Percentiles rank a stretch among this genome's conserved stretches.
Conservation (phyloP, 441 rosid genomes). For the Pelargonium fulgidum region DNA sequence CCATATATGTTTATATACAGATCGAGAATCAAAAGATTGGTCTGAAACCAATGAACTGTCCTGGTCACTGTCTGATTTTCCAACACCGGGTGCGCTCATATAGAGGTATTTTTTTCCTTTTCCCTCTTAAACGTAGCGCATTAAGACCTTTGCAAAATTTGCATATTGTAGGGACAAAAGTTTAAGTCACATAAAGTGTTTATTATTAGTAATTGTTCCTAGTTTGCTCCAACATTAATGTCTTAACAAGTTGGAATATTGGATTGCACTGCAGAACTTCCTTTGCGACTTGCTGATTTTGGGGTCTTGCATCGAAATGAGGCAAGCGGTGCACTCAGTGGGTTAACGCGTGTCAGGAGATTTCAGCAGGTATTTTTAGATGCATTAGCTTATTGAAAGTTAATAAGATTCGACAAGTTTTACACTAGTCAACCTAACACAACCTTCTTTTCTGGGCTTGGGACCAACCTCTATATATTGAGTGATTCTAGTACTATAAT, state of each 20-base stretch:
- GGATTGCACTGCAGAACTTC: conserved; percentile 59
- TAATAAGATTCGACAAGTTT: too few relatives aligned
- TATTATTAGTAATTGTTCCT: background rate
- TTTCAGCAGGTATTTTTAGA: conserved; percentile 76
- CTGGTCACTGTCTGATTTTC: conserved; percentile 96
- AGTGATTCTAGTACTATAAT: too few relatives aligned
- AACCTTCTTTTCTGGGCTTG: too few relatives aligned
- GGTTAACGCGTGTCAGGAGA: conserved; percentile 95
- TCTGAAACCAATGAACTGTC: conserved; percentile 97
- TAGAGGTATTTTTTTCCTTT: conserved; percentile 41
- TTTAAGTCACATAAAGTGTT: too few relatives aligned
- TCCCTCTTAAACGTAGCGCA: background rate
- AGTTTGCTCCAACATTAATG: background rate
- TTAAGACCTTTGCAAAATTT: background rate
- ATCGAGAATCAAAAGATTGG: conserved; percentile 94
- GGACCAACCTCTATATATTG: too few relatives aligned
- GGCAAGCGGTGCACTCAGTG: conserved; percentile 98
- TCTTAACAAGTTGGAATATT: background rate
- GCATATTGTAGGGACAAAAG: too few relatives aligned
- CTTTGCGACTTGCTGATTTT: conserved; percentile 88
- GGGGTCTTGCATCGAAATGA: conserved; percentile 97
- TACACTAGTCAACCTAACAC: too few relatives aligned
- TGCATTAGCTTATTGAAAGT: too few relatives aligned
- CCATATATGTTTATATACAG: conserved; percentile 24
- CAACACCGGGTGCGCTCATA: conserved; percentile 87